A percentile compares a stretch with the other conserved stretches of the same genome.
Evolutionary conservation across 1,284 basidiomycete genomes (phyloP).

Genomic region (Ceratobasidium sp.): DNA sequence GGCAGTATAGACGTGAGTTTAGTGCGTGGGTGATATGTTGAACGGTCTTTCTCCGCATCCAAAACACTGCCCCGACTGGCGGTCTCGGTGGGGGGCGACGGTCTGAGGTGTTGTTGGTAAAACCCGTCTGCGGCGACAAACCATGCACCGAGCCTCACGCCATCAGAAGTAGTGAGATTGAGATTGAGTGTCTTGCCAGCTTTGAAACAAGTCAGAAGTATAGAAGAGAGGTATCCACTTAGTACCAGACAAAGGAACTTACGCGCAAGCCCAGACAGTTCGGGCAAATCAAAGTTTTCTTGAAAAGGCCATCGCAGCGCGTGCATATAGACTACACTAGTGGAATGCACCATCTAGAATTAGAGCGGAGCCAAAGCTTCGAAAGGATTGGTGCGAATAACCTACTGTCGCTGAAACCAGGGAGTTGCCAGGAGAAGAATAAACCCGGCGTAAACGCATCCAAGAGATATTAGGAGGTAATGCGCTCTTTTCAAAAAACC

Average conservation of each 20-base stretch:
- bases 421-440: conserved; percentile 72
- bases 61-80: conserved; percentile 45
- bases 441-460: conserved; percentile 67
- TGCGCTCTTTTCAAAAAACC: conserved; percentile 57
- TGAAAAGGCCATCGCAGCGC: conserved; percentile 73
- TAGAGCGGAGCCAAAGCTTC: neutral
- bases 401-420: conserved; percentile 80
- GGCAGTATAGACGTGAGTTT: conserved; percentile 54
- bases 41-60: conserved; percentile 49
- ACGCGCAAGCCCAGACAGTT: conserved; percentile 87
- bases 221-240: neutral
- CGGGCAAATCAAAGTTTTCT: conserved; percentile 74
- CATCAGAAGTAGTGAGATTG: conserved; percentile 78
- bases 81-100: conserved; percentile 46
- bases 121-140: conserved; percentile 81
- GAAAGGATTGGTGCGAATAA: conserved; percentile 50
- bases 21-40: conserved; percentile 29
- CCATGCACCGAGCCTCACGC: conserved; percentile 88
- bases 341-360: conserved; percentile 14
- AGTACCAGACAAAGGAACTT: conserved; percentile 55
- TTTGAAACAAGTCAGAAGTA: conserved; percentile 53
- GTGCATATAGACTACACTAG: conserved; percentile 75
- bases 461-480: conserved; percentile 59
- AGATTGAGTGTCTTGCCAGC: conserved; percentile 86
- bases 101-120: conserved; percentile 59